Evolutionary conservation across 2,329 filamentous ascomycete genomes (phyloP), one percentile per base, ranked within the genome.

Genomic region (Curvularia hawaiiensis): DNA sequence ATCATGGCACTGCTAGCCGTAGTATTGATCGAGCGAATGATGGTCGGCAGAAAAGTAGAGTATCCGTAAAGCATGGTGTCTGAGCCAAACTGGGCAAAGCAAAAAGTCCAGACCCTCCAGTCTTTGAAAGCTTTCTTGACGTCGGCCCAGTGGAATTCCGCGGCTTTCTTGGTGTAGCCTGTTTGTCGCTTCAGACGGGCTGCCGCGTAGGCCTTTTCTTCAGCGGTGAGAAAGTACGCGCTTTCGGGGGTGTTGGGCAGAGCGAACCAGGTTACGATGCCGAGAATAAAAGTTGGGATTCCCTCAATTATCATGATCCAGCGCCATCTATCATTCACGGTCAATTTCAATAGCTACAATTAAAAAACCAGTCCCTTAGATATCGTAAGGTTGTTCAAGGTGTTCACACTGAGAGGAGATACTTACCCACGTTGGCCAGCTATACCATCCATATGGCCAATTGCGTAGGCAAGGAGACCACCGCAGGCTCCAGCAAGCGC

Each of bases 41-140:
- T 93, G 4, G 89, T 92, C 0, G 90, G 90, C 44, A 94, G 77
- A 70, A 93, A 93, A 0, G 89, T 92, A 49, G 86, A 89, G 74
- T 87, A 92, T 4, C 90, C 89, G 68, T 93, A 93, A 0, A 93
- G 80, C 85, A 92, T 90, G 1, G 88, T 90, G 67, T 92, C 89
- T 16, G 84, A 82, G 4, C 89, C 88, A 69, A 92, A 92, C 71
- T 91, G 88, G 5, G 81, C 88, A 38, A 86, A 73, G 61, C 83
- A 88, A 71, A 92, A 92, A 1, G 83, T 77, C 82, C 87, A 91
- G 24, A 91, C 85, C 71, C 90, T 92, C 89, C 89, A 92, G 74
- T 94, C 90, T 61, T 80, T 83, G 58, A 90, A 85, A 0, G 87
- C 89, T 54, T 84, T 84, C 61, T 82, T 78, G 68, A 91, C 88